These are phyloP conservation scores for Colletotrichum tropicicola DNA, from an alignment of 2,329 filamentous ascomycete genomes.

Conservation along the genomic window DNA sequence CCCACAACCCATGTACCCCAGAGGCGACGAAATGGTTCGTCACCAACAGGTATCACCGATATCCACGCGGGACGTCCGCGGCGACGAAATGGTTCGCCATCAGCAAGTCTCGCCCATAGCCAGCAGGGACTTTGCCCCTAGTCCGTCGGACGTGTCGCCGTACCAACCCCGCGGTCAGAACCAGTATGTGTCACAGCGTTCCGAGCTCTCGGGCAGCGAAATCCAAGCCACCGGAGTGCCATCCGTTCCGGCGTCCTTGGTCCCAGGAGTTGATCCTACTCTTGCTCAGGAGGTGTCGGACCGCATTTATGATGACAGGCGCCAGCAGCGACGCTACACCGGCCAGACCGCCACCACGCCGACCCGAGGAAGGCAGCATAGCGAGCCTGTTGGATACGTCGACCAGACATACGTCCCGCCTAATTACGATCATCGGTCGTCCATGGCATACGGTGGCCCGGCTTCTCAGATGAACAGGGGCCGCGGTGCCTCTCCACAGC, in stretches of 20 bases:
- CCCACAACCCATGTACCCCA: slow-evolving; percentile 29
- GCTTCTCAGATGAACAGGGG: slow-evolving; percentile 32
- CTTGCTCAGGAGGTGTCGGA: slow-evolving; percentile 66
- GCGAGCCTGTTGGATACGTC: slow-evolving; percentile 34
- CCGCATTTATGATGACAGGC: slow-evolving; percentile 64
- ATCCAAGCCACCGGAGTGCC: slow-evolving; percentile 52
- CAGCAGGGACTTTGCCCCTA: slow-evolving; percentile 42
- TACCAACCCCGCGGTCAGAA: slow-evolving; percentile 40
- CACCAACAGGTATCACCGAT: slow-evolving; percentile 17
- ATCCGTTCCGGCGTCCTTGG: slow-evolving; percentile 63
- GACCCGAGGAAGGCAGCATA: slow-evolving; percentile 49
- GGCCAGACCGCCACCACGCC: slow-evolving; percentile 49
- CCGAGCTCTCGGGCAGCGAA: slow-evolving; percentile 47
- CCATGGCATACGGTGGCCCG: slow-evolving; percentile 47
- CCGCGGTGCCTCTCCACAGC: neutral
- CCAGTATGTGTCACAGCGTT: slow-evolving; percentile 41
- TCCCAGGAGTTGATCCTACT: slow-evolving; percentile 67
- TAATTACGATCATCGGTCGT: slow-evolving; percentile 52
- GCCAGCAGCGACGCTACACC: slow-evolving; percentile 55
- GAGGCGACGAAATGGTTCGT: slow-evolving; percentile 23
- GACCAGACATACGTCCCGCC: slow-evolving; percentile 46
- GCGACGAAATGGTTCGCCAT: slow-evolving; percentile 9
- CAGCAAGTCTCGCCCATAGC: slow-evolving; percentile 11
- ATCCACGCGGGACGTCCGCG: neutral
- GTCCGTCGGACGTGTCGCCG: slow-evolving; percentile 36